These are phyloP conservation scores for Verticillium zaregamsianum DNA, from an alignment of 2,329 filamentous ascomycete genomes.

Conservation along the genomic window DNA sequence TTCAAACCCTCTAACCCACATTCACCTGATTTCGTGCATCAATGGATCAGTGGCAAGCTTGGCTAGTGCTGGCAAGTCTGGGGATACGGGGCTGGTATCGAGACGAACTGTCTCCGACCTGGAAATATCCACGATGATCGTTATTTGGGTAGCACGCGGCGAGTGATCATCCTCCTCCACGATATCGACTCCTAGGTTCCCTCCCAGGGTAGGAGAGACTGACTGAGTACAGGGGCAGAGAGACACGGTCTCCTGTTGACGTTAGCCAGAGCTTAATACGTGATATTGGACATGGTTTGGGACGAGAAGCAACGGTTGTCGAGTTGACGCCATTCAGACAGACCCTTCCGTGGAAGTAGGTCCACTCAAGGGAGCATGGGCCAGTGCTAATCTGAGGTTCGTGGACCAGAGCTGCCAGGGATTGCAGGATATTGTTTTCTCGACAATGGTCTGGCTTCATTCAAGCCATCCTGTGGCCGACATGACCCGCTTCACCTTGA, in stretches of 20 bases:
- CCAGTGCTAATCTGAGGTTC: too few species aligned
- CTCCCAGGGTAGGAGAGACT: not conserved
- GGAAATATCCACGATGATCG: not conserved
- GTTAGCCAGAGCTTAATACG: not conserved
- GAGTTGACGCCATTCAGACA: too few species aligned
- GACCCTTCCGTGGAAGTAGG: too few species aligned
- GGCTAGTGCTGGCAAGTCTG: not conserved
- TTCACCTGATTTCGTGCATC: not conserved
- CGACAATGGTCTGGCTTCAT: too few species aligned
- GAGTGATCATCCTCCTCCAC: not conserved
- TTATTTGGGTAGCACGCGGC: not conserved
- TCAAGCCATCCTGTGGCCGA: too few species aligned
- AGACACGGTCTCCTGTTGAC: not conserved
- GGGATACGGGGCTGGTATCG: not conserved
- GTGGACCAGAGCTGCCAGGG: too few species aligned
- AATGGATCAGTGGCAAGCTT: not conserved
- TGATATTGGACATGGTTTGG: not conserved
- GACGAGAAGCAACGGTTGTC: not conserved
- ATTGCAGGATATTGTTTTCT: too few species aligned
- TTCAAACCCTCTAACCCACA: not conserved
- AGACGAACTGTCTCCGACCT: not conserved
- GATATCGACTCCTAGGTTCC: not conserved
- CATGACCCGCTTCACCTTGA: too few species aligned
- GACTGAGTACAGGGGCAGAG: not conserved
- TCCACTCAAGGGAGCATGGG: too few species aligned